Conservation (phyloP, 768 basidiomycete genomes). For the Galerina marginata region DNA sequence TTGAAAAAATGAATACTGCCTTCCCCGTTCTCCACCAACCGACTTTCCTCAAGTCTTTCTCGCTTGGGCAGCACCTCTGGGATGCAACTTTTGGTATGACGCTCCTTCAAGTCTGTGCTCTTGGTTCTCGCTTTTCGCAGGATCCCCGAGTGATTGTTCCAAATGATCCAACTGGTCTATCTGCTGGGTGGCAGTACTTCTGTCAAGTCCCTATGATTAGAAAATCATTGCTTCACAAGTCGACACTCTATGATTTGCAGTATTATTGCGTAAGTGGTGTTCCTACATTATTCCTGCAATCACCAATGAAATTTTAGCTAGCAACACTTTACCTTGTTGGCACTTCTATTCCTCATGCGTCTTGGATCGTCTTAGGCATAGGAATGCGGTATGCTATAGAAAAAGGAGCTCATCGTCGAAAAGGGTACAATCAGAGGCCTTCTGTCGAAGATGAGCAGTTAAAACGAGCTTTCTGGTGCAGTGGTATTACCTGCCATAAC, state of each 20-base stretch:
- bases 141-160: conserved; percentile 45
- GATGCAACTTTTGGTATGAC: conserved; percentile 58
- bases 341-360: conserved; percentile 54
- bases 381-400: conserved; percentile 69
- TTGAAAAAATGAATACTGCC: conserved; percentile 52
- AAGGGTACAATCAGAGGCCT: conserved; percentile 35
- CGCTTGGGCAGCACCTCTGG: conserved; percentile 50
- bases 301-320: conserved; percentile 27
- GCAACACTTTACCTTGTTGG: conserved; percentile 40
- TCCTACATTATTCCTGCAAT: conserved; percentile 29
- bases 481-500: not conserved
- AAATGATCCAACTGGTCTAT: conserved; percentile 44
- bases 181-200: conserved; percentile 66
- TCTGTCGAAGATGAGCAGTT: conserved; percentile 61
- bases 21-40: conserved; percentile 73
- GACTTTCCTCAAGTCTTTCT: conserved; percentile 58
- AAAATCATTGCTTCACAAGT: conserved; percentile 58
- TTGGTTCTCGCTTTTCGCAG: conserved; percentile 63
- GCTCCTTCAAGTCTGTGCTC: conserved; percentile 70
- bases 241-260: conserved; percentile 75
- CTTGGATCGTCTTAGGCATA: conserved; percentile 62
- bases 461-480: conserved; percentile 63
- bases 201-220: conserved; percentile 66
- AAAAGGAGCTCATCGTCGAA: conserved; percentile 62
- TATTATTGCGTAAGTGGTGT: conserved; percentile 55